Evolutionary conservation across 192 early-diverging fungal genomes (phyloP), one percentile per base, ranked within the genome.

Genomic region (Linnemannia schmuckeri): DNA sequence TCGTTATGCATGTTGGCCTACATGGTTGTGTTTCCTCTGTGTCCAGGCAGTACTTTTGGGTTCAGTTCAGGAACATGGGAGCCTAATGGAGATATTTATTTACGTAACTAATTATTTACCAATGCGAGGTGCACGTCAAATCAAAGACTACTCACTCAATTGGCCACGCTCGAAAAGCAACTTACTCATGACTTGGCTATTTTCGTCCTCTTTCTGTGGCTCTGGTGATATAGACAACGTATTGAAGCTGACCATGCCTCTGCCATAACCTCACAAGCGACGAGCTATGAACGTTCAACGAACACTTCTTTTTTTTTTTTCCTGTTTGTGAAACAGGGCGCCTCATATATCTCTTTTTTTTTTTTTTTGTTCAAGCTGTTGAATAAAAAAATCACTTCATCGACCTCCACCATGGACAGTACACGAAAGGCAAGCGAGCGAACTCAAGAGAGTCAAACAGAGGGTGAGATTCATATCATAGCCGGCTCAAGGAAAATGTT

Each of bases 171-270:
- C 27, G 37, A 6, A 33, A 66, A 52, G 49, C 15, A 52, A 66
- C 30, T 4, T 27, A 57, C 24, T 27, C 15, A 54, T 3, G 20
- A 5, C 35, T 22, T 76, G 44, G 12, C 7, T 30, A 9, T 78
- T 70, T 13, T 68, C 0, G 9, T 52, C 27, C 52, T 35, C 30
- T 68, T 71, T 38, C 7, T 75, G 4, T 33, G n/a, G 10, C n/a
- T 57, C 6, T 68, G 41, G 18, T 40, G 13, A 22, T 37, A 42
- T 87, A 87, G 85, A 87, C 41, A 81, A 87, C 52, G 76, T 81
- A 12, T 68, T 87, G 46, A 87, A 87, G 38, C 57, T 87, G 79
- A 87, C 85, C 1, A 87, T 87, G 85, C 85, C 85, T 12, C 38
- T 87, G 38, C 63, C 85, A 72, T 87, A 77, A 24, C 61, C 6